Evolutionary conservation across 306 rosid genomes (phyloP).

Genomic region (Bauhinia variegata): DNA sequence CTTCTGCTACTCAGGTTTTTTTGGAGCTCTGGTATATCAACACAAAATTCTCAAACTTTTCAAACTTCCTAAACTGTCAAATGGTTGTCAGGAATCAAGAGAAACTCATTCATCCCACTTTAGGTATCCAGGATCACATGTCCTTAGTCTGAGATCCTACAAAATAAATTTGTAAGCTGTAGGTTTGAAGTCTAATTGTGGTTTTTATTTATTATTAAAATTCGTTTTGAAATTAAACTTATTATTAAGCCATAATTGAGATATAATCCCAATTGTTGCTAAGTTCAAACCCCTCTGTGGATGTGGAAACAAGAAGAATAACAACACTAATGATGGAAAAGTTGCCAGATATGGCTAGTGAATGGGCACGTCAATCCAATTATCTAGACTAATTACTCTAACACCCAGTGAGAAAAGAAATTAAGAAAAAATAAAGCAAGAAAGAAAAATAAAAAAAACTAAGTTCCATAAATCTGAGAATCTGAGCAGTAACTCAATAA

Average conservation of each 20-base stretch:
- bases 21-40: too few species aligned
- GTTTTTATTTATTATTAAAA: too few species aligned
- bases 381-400: not conserved
- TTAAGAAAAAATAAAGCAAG: slow-evolving; percentile 8
- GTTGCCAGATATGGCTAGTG: slow-evolving; percentile 18
- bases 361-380: slow-evolving; percentile 25
- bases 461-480: slow-evolving; percentile 37
- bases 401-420: not conserved
- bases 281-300: not conserved
- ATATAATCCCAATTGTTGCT: slow-evolving; percentile 19
- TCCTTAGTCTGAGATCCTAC: too few species aligned
- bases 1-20: too few species aligned
- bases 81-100: too few species aligned
- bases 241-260: not conserved
- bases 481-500: slow-evolving; percentile 30
- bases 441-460: slow-evolving; percentile 34
- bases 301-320: not conserved
- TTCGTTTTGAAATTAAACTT: too few species aligned
- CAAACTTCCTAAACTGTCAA: too few species aligned
- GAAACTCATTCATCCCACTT: too few species aligned
- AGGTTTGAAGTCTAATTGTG: too few species aligned
- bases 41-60: too few species aligned
- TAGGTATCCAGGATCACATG: too few species aligned
- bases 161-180: too few species aligned
- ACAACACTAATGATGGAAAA: slow-evolving; percentile 1